phyloP scores from a whole-genome alignment of 805 yeast genomes.

The Candida montana region DNA sequence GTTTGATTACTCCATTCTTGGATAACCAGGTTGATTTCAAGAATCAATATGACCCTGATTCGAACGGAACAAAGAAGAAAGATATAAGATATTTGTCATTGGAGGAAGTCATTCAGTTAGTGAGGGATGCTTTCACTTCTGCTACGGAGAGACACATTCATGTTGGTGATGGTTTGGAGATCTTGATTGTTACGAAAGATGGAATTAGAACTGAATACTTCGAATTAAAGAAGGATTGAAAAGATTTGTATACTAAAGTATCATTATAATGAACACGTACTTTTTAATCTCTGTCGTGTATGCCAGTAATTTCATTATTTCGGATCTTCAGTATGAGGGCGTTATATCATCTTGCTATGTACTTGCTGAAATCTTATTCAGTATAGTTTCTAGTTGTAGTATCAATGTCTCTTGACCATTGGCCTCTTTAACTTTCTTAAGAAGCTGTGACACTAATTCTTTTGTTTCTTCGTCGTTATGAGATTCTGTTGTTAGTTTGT shows the following conservation, averaged over 20 bases:
- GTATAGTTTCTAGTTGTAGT: slow-evolving; percentile 4
- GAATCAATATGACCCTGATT: slow-evolving; percentile 81
- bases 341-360: too few species aligned
- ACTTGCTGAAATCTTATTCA: background rate
- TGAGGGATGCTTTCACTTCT: slow-evolving; percentile 89
- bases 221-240: slow-evolving; percentile 82
- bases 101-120: slow-evolving; percentile 83
- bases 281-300: too few species aligned
- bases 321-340: too few species aligned
- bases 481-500: background rate
- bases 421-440: slow-evolving; percentile 4
- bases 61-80: slow-evolving; percentile 61
- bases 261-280: background rate
- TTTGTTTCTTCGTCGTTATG: background rate
- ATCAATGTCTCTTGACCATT: slow-evolving; percentile 6
- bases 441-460: slow-evolving; percentile 9
- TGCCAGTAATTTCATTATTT: too few species aligned
- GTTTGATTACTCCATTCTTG: slow-evolving; percentile 93
- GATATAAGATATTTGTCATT: slow-evolving; percentile 59
- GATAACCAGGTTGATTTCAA: slow-evolving; percentile 96
- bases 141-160: slow-evolving; percentile 98
- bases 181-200: slow-evolving; percentile 85
- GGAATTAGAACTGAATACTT: slow-evolving; percentile 81
- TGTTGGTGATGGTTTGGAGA: slow-evolving; percentile 95
- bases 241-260: background rate